Percentiles rank a stretch among this genome's conserved stretches.
Conservation (phyloP, 2,329 filamentous ascomycete genomes). For the Aureobasidium sp. region DNA sequence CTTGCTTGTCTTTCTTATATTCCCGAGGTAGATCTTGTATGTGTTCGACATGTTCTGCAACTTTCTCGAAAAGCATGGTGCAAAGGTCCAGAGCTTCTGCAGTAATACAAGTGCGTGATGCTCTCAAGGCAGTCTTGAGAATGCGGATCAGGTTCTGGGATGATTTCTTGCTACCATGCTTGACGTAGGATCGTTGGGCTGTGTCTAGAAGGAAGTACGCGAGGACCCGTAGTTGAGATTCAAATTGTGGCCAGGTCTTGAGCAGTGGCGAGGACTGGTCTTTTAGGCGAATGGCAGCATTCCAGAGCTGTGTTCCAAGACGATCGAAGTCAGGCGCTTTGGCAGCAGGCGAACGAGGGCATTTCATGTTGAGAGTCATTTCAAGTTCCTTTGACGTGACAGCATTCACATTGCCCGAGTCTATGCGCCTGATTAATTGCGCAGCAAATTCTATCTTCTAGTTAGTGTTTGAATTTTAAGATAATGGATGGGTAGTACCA, state of each 20-base stretch:
- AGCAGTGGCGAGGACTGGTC: constrained; percentile 14
- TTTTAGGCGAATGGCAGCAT: constrained; percentile 50
- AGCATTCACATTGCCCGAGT: background rate
- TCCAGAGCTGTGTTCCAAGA: constrained; percentile 58
- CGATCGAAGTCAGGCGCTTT: constrained; percentile 48
- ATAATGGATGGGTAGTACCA: background rate
- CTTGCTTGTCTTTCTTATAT: constrained; percentile 6
- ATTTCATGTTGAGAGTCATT: constrained; percentile 16
- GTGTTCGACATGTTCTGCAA: constrained; percentile 44
- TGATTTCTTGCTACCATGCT: constrained; percentile 21
- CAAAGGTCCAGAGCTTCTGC: constrained; percentile 51
- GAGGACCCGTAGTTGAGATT: constrained; percentile 44
- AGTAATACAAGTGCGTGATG: constrained; percentile 58
- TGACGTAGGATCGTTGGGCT: constrained; percentile 35
- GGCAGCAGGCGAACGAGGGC: constrained; percentile 20
- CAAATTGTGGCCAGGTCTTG: constrained; percentile 15
- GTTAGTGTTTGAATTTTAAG: background rate
- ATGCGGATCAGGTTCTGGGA: constrained; percentile 44
- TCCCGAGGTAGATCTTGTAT: constrained; percentile 18
- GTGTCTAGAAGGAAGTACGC: constrained; percentile 63
- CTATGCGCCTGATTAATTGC: background rate
- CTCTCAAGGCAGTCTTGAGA: constrained; percentile 61
- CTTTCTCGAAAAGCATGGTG: constrained; percentile 55
- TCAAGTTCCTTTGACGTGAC: background rate
- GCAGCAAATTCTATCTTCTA: constrained; percentile 1